A percentile compares a stretch with the other conserved stretches of the same genome.
Evolutionary conservation across 2,329 filamentous ascomycete genomes (phyloP).

Genomic region (Sphaerulina musiva): DNA sequence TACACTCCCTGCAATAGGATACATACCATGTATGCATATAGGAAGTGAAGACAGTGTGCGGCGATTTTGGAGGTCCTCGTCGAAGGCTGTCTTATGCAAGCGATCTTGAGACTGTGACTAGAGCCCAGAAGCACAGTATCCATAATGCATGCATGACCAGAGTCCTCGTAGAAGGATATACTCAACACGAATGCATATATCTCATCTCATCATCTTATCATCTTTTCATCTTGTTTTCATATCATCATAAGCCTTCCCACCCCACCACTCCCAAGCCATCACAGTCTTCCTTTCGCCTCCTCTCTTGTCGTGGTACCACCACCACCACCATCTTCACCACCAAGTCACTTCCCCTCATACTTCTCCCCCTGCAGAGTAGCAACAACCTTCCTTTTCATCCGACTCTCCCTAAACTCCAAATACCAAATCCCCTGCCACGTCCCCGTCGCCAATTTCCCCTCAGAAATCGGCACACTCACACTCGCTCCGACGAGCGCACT

Average conservation of each 20-base stretch:
- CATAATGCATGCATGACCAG: too few relatives aligned
- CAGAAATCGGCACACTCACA: constrained; percentile 81
- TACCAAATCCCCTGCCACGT: constrained; percentile 94
- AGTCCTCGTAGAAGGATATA: too few relatives aligned
- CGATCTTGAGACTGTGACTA: too few relatives aligned
- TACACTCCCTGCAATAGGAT: too few relatives aligned
- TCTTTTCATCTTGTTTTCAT: not conserved
- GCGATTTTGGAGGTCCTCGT: too few relatives aligned
- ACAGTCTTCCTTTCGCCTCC: not conserved
- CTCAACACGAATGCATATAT: not conserved
- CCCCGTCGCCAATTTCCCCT: constrained; percentile 66
- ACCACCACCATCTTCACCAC: not conserved
- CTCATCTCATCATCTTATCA: not conserved
- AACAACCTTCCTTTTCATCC: constrained; percentile 74
- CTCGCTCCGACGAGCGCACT: constrained; percentile 81
- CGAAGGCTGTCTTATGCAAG: too few relatives aligned
- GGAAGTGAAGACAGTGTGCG: too few relatives aligned
- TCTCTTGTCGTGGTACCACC: not conserved
- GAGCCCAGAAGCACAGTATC: too few relatives aligned
- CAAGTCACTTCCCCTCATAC: constrained; percentile 31
- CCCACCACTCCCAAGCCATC: not conserved
- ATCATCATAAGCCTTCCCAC: not conserved
- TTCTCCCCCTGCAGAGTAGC: constrained; percentile 90
- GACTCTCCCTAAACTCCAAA: constrained; percentile 73
- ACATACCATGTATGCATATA: too few relatives aligned